Percentiles rank a stretch among this genome's conserved stretches.
These are phyloP conservation scores for Metschnikowia aberdeeniae DNA, from an alignment of 805 yeast species.

Conservation along the genomic window DNA sequence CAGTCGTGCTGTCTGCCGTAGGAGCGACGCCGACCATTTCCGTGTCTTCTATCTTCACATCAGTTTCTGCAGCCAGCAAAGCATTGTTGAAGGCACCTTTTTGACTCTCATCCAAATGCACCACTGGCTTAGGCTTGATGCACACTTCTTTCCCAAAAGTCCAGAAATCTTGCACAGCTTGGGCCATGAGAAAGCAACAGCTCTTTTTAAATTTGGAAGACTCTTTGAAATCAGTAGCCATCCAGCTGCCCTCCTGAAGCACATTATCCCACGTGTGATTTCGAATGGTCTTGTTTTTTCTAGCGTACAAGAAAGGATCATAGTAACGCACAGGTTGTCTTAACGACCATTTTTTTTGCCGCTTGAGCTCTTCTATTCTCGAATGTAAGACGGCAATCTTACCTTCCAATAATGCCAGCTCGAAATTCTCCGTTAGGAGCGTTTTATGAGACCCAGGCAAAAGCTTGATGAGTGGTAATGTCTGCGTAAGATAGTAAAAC, in stretches of 20 bases:
- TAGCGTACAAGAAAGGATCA: slow-evolving; percentile 54
- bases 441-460: slow-evolving; percentile 85
- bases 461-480: slow-evolving; percentile 76
- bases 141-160: slow-evolving; percentile 63
- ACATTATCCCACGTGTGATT: slow-evolving; percentile 69
- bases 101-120: slow-evolving; percentile 11
- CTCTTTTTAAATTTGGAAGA: slow-evolving; percentile 65
- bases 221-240: slow-evolving; percentile 74
- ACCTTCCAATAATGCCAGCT: slow-evolving; percentile 82
- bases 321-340: slow-evolving; percentile 71
- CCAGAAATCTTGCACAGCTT: slow-evolving; percentile 77
- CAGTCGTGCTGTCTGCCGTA: background rate
- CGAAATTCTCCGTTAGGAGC: slow-evolving; percentile 78
- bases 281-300: slow-evolving; percentile 22
- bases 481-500: slow-evolving; percentile 79
- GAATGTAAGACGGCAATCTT: slow-evolving; percentile 85
- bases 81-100: background rate
- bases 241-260: slow-evolving; percentile 78
- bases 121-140: slow-evolving; percentile 48
- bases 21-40: background rate
- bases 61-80: slow-evolving; percentile 3
- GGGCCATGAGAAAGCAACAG: slow-evolving; percentile 65
- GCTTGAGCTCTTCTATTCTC: slow-evolving; percentile 85
- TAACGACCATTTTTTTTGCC: slow-evolving; percentile 86
- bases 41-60: background rate